Percentiles rank a stretch among this genome's conserved stretches.
phyloP scores from a whole-genome alignment of 2,329 filamentous ascomycete genomes.

The Fusarium palustre region DNA sequence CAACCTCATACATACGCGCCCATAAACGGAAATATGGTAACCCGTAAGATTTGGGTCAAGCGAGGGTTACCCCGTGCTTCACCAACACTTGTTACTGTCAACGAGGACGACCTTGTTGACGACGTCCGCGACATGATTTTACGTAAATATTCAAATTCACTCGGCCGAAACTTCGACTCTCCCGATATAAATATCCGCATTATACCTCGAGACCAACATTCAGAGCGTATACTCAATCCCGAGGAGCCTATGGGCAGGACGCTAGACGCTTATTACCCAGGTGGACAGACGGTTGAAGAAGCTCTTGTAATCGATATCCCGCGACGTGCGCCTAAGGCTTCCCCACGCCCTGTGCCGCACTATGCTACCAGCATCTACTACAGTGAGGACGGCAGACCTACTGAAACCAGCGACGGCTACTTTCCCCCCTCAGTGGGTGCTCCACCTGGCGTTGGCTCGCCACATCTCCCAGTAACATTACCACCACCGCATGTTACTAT shows the following conservation, averaged over 20 bases:
- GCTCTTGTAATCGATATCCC: slow-evolving; percentile 92
- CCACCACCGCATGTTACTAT: slow-evolving; percentile 53
- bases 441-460: slow-evolving; percentile 53
- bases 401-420: slow-evolving; percentile 81
- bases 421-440: slow-evolving; percentile 79
- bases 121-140: slow-evolving; percentile 93
- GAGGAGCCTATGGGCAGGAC: slow-evolving; percentile 85
- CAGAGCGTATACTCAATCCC: slow-evolving; percentile 79
- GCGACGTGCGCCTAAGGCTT: slow-evolving; percentile 81
- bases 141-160: slow-evolving; percentile 91
- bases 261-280: slow-evolving; percentile 85
- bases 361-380: slow-evolving; percentile 62
- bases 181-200: slow-evolving; percentile 89
- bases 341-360: slow-evolving; percentile 62
- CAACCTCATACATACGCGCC: slow-evolving; percentile 44
- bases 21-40: slow-evolving; percentile 66
- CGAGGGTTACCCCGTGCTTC: slow-evolving; percentile 85
- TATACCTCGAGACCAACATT: slow-evolving; percentile 72
- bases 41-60: slow-evolving; percentile 94
- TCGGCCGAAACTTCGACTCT: slow-evolving; percentile 88
- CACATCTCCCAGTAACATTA: slow-evolving; percentile 57
- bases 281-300: slow-evolving; percentile 88
- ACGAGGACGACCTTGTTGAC: slow-evolving; percentile 91
- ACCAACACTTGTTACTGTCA: slow-evolving; percentile 85
- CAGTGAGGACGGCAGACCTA: slow-evolving; percentile 72